A percentile compares a stretch with the other conserved stretches of the same genome.
Evolutionary conservation across 371 early-diverging fungal genomes (phyloP).

Genomic region (Mortierella sp.): DNA sequence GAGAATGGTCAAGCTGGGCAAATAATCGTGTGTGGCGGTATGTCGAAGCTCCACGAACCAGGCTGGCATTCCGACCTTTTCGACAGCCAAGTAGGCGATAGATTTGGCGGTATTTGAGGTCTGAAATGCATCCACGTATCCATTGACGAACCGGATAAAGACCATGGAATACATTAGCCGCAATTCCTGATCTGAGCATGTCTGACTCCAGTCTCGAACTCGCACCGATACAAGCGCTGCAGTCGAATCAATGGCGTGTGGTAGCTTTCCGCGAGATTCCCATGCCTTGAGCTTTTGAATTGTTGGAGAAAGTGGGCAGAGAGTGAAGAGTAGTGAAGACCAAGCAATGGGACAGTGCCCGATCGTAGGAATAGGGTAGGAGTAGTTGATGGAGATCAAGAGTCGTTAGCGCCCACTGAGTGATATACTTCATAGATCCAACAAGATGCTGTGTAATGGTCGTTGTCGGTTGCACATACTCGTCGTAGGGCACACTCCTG

Average conservation of each 20-base stretch:
- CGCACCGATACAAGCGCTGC: conserved; percentile 63
- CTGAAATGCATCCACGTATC: conserved; percentile 72
- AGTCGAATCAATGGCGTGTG: conserved; percentile 69
- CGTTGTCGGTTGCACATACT: conserved; percentile 25
- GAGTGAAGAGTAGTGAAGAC: no score
- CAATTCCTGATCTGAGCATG: conserved; percentile 60
- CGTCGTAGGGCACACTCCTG: conserved; percentile 52
- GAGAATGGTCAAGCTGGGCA: conserved; percentile 69
- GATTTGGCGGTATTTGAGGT: conserved; percentile 61
- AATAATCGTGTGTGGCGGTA: conserved; percentile 71
- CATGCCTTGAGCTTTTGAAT: conserved; percentile 70
- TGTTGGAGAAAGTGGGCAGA: no score
- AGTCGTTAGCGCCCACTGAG: no score
- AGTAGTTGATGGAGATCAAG: background rate
- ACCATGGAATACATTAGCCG: conserved; percentile 68
- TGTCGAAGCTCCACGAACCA: conserved; percentile 79
- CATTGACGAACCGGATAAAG: conserved; percentile 74
- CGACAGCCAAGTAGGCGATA: conserved; percentile 62
- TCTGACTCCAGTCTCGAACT: conserved; percentile 58
- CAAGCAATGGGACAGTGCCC: no score
- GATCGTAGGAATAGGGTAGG: background rate
- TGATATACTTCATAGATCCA: no score
- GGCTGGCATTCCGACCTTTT: conserved; percentile 64
- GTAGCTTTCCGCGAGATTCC: conserved; percentile 67
- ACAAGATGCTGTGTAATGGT: no score